Evolutionary conservation across 2,329 filamentous ascomycete genomes (phyloP), one percentile per base, ranked within the genome.

Genomic region (Alternaria postmessia): DNA sequence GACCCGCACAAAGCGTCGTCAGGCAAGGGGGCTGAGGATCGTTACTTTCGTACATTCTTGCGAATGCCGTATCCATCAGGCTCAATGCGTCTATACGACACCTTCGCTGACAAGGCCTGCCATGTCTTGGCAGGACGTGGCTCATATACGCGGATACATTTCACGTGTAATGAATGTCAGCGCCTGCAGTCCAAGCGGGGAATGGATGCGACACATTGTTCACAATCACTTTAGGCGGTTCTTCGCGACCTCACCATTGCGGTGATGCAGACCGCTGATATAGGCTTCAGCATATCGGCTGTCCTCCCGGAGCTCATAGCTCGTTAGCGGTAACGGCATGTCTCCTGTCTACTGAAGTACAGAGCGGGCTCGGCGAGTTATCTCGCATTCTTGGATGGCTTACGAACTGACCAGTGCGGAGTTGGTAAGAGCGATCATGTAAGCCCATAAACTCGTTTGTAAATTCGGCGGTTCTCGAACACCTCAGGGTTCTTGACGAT

Each of bases 11-110:
- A 55, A 53, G 65, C 63, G 68, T 74, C 70, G 73, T 75, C 66
- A 74, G 66, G 64, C 56, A 62, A 43, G 44, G 74, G 69, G 74
- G 74, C 74, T 74, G 63, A 70, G 70, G 11, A 58, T 48, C 11
- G 57, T 64, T 59, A 26, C 51, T 66, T 71, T 63, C 53, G 69
- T 69, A 55, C 56, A 67, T 61, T 47, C 44, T 72, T 71, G 72
- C 70, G 69, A 71, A 62, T 32, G 57, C 46, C 67, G 64, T 72
- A 65, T 63, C 51, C 41, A 20, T 41, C 56, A 47, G 42, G 14
- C 32, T 42, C 42, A 32, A 44, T 51, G 59, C 57, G 58, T 56
- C 41, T 59, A 66, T 67, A 66, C 61, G 62, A 54, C 56, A 56
- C 54, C 48, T 57, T 60, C 59, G 34, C 44, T 43, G 49, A 30